Conservation (phyloP, 352 stramenopile species). For the Globisporangium yorkense region DNA sequence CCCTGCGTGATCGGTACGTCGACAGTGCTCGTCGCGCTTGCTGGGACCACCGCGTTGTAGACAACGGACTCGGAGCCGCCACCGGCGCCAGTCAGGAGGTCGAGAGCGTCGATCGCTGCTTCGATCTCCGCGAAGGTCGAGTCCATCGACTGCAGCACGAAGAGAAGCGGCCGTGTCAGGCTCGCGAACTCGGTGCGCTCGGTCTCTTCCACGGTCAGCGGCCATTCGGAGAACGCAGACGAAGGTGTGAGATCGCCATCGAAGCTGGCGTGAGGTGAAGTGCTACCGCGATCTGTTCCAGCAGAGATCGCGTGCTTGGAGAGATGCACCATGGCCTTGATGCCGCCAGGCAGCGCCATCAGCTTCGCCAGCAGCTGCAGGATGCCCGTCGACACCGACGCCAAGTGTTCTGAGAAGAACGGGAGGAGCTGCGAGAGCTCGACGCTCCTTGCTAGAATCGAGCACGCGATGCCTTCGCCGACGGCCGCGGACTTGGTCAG, state of each 20-base stretch:
- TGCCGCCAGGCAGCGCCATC: slow-evolving; percentile 24
- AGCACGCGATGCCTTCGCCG: slow-evolving; percentile 25
- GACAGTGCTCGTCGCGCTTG: neutral
- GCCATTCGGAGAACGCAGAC: slow-evolving; percentile 5
- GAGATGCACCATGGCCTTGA: slow-evolving; percentile 26
- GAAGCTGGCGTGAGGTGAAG: neutral
- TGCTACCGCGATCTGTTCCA: neutral
- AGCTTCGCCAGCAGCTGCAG: slow-evolving; percentile 24
- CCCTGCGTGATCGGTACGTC: slow-evolving; percentile 14
- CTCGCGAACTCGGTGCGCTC: slow-evolving; percentile 1
- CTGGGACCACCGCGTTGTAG: neutral
- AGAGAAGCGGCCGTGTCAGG: slow-evolving; percentile 2
- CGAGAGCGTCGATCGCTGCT: slow-evolving; percentile 2
- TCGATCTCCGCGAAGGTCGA: slow-evolving; percentile 8
- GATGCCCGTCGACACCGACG: slow-evolving; percentile 28
- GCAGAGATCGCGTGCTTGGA: slow-evolving; percentile 5
- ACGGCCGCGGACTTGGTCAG: slow-evolving; percentile 11
- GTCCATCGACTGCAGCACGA: slow-evolving; percentile 1
- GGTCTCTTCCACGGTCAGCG: neutral
- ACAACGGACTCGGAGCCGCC: slow-evolving; percentile 5
- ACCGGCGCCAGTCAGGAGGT: slow-evolving; percentile 8
- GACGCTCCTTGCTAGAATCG: slow-evolving; percentile 23
- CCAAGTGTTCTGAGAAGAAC: slow-evolving; percentile 15
- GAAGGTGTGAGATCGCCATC: neutral
- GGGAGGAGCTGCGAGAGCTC: slow-evolving; percentile 20